Base-by-base conservation (phyloP, 2,329 filamentous ascomycete genomes). In the Gaeumannomyces sp. region DNA sequence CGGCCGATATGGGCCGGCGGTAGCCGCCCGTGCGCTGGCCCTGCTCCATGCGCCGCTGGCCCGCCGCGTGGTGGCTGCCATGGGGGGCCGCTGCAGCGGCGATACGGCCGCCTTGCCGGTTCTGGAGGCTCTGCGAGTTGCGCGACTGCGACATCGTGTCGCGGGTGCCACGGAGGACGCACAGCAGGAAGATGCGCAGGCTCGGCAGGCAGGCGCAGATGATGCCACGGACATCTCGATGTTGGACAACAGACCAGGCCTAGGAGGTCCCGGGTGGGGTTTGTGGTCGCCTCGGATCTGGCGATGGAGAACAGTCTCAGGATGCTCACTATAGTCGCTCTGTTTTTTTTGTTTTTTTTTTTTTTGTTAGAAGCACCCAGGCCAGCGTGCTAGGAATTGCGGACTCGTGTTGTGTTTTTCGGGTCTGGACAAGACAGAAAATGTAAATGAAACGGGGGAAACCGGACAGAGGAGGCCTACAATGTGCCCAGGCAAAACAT, bases 401-500 rank as follows among this genome's bases (percentile, higher is more conserved):
- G 11, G 33, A 10, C 8, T 2, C 2, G 14, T 6, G 3, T 38
- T 38, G 14, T 38, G 2, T 14, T 38, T 10, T 38, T 38, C 35
- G 35, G 35, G 35, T 4, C 35, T 38, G 35, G 14, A 38, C 4
- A 38, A 1, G 16, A 38, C 14, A 14, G 35, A 19, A 19, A 38
- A 38, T 1, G 4, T 4, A 16, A 19, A 4, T 3, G 14, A 38
- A 19, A 16, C 14, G 4, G 11, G 22, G 33, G 19, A 33, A 14
- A 11, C 14, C 1, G 3, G 33, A 27, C 27, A 10, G 6, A 27
- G 29, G 35, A 50, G 27, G 27, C 59, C 16, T 27, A 61, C 59
- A 61, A 45, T 27, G 59, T 31, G 11, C 59, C 59, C 10, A 61
- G 33, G 4, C 61, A 45, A 31, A 62, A 62, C 38, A 62, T 62